Evolutionary conservation across 768 basidiomycete species (phyloP).

Genomic region (Termitomyces sp.): DNA sequence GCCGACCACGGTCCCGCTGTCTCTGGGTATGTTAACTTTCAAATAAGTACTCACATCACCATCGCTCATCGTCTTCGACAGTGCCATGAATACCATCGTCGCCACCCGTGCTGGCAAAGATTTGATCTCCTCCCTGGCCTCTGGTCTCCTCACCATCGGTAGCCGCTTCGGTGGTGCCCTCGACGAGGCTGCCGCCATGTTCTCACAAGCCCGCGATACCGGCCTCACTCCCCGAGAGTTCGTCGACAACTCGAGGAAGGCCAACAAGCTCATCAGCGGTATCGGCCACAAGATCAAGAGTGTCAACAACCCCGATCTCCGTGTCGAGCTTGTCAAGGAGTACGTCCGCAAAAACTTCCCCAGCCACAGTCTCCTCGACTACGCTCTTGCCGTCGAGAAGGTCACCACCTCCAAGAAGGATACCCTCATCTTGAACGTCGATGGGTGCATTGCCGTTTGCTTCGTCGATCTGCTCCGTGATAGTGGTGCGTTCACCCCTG

Average conservation of each 20-base stretch:
- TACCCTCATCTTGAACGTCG: constrained; percentile 95
- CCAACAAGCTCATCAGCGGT: constrained; percentile 95
- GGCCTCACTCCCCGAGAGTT: constrained; percentile 98
- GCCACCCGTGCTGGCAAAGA: constrained; percentile 99
- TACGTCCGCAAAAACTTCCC: constrained; percentile 97
- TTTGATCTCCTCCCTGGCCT: constrained; percentile 92
- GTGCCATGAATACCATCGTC: constrained; percentile 99
- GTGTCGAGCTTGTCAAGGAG: constrained; percentile 93
- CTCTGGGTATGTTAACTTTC: constrained; percentile 51
- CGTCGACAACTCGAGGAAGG: constrained; percentile 89
- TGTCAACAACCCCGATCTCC: constrained; percentile 92
- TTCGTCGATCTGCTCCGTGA: constrained; percentile 94
- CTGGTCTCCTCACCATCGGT: constrained; percentile 96
- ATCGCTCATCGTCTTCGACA: constrained; percentile 12
- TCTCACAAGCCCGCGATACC: constrained; percentile 86
- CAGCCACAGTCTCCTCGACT: constrained; percentile 87
- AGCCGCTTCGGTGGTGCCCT: constrained; percentile 98
- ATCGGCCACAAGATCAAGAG: constrained; percentile 99
- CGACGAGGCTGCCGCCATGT: constrained; percentile 96
- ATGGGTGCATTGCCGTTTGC: constrained; percentile 93
- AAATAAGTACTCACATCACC: constrained; percentile 3
- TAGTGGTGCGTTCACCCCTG: constrained; percentile 89
- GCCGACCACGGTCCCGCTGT: constrained; percentile 98
- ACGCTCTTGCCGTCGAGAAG: constrained; percentile 95
- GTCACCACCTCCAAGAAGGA: constrained; percentile 98